Evolutionary conservation across 2,329 filamentous ascomycete species (phyloP).

Genomic region (Cordyceps militaris): DNA sequence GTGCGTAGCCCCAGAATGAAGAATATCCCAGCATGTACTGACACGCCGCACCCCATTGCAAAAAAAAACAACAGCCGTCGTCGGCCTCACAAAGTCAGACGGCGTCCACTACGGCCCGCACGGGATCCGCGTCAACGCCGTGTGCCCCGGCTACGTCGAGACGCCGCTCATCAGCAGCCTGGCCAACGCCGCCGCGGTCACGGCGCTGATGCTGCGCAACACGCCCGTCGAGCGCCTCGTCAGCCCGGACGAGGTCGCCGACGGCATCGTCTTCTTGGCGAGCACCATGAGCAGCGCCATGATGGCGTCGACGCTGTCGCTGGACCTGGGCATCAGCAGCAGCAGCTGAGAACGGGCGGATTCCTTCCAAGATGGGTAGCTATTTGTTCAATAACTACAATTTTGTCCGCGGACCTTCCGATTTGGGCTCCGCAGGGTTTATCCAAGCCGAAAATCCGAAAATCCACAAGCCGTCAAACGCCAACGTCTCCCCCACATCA

Average conservation of each 20-base stretch:
- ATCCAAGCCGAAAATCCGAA: not conserved
- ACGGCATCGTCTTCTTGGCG: slow-evolving; percentile 44
- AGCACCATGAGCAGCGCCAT: slow-evolving; percentile 47
- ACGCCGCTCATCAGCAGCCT: not conserved
- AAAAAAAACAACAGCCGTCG: slow-evolving; percentile 31
- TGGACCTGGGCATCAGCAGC: not conserved
- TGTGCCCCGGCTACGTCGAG: slow-evolving; percentile 47
- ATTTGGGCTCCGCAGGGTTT: not conserved
- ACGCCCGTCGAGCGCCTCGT: not conserved
- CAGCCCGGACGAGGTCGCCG: slow-evolving; percentile 43
- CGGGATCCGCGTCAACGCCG: slow-evolving; percentile 52
- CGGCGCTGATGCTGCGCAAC: slow-evolving; percentile 6
- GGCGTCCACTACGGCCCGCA: slow-evolving; percentile 43
- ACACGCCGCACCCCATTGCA: too few relatives aligned
- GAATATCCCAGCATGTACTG: too few relatives aligned
- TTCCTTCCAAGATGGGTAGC: too few relatives aligned
- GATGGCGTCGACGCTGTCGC: slow-evolving; percentile 30
- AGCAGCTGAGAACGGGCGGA: too few relatives aligned
- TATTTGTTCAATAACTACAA: too few relatives aligned
- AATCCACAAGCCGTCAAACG: not conserved
- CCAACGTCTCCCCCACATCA: not conserved
- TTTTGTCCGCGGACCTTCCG: not conserved
- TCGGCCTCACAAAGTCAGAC: slow-evolving; percentile 48
- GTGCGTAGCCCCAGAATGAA: slow-evolving; percentile 16
- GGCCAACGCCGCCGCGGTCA: not conserved